Evolutionary conservation across 2,329 filamentous ascomycete species (phyloP), one percentile per base, ranked within the genome.

Genomic region (Fusarium fracticaudum): DNA sequence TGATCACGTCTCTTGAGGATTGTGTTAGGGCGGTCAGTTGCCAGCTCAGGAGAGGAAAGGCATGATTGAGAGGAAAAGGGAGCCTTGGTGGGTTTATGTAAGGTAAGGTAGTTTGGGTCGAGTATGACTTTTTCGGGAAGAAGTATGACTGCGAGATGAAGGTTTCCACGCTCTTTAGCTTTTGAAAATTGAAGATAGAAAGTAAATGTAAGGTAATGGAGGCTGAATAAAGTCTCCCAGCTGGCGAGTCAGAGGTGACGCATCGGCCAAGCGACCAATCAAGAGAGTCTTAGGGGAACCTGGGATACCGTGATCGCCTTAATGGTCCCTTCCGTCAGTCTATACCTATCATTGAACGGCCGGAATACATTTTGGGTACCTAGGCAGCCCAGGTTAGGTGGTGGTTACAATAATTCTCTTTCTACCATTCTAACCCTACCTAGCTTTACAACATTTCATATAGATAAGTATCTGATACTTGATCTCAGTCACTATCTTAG

Each of bases 231-330:
- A 60, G 63, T 37, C 51, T 64, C 65, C 62, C 63, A 72, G 57
- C 64, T 44, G 59, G 58, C 72, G 71, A 76, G 76, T 76, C 73
- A 77, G 65, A 74, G 75, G 72, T 78, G 77, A 78, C 77, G 70
- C 77, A 78, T 78, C 77, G 70, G 74, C 67, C 58, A 73, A 59
- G 45, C 43, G 50, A 35, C 77, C 77, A 78, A 78, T 78, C 77
- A 78, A 29, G 51, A 44, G 47, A 64, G 54, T 13, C 48, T 54
- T 40, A 61, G 55, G 40, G 67, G 64, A 74, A 64, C 59, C 73
- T 76, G 73, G 63, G 60, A 47, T 63, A 48, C 58, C n/a, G 44
- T 75, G 63, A 75, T 67, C 40, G 63, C 70, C 76, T 74, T 53
- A 76, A 73, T 75, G 72, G 76, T 58, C 53, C 60, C 64, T 68